Evolutionary conservation across 257 asterid species (phyloP).

Genomic region (Solanum sparsipilum): DNA sequence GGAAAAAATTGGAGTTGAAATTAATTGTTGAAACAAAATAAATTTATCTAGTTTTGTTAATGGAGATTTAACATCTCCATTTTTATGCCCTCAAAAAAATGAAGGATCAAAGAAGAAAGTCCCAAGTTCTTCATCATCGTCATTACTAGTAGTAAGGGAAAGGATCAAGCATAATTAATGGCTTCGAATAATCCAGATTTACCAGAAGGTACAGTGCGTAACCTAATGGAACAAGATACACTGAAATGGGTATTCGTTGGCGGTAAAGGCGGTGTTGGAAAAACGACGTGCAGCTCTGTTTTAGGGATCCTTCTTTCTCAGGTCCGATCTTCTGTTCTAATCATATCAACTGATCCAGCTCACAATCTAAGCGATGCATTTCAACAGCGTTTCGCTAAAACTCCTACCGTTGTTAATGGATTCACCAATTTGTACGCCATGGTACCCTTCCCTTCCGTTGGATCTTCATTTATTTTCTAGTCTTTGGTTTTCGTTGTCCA

Average conservation of each 20-base stretch:
- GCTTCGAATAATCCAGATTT: constrained; percentile 21
- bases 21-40: no score
- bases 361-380: constrained; percentile 96
- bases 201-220: constrained; percentile 70
- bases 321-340: constrained; percentile 75
- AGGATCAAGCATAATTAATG: background rate
- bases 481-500: background rate
- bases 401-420: constrained; percentile 84
- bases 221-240: constrained; percentile 66
- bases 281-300: constrained; percentile 88
- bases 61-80: no score
- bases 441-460: constrained; percentile 22
- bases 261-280: constrained; percentile 95
- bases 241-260: constrained; percentile 96
- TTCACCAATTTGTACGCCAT: constrained; percentile 90
- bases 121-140: no score
- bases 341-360: constrained; percentile 96
- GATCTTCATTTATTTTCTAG: background rate
- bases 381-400: constrained; percentile 81
- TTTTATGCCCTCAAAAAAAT: no score
- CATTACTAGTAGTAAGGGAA: no score
- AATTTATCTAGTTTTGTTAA: no score
- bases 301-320: constrained; percentile 61
- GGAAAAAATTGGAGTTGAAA: background rate
- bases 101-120: background rate